phyloP scores from a whole-genome alignment of 2,329 filamentous ascomycete genomes.

The Pseudocercospora macadamiae region DNA sequence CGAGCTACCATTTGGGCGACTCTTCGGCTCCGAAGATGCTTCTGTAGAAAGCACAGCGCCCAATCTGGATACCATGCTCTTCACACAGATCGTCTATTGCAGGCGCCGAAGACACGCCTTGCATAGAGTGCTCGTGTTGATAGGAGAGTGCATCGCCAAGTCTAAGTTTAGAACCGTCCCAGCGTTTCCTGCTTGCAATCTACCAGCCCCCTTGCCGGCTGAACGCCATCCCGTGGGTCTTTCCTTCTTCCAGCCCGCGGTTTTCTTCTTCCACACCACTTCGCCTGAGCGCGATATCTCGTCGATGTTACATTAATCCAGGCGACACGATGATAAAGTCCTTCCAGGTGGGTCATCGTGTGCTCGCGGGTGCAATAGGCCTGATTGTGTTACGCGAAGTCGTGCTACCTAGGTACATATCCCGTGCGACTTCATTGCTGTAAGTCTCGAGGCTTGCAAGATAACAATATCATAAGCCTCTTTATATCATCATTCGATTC shows the following conservation, averaged over 20 bases:
- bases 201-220: conserved; percentile 8
- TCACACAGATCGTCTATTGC: background rate
- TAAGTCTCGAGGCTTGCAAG: background rate
- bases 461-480: background rate
- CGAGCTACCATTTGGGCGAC: background rate
- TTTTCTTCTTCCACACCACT: conserved; percentile 11
- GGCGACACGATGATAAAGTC: conserved; percentile 12
- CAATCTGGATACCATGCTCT: background rate
- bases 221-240: conserved; percentile 17
- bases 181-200: conserved; percentile 1
- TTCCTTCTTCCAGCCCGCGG: conserved; percentile 9
- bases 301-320: conserved; percentile 1
- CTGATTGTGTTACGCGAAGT: conserved; percentile 16
- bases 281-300: conserved; percentile 4
- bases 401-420: conserved; percentile 8
- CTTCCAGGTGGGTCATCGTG: conserved; percentile 21
- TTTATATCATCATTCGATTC: background rate
- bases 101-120: background rate
- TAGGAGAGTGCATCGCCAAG: background rate
- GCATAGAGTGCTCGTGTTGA: conserved; percentile 5
- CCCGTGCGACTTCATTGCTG: no score
- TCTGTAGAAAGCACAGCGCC: background rate
- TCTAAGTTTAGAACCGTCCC: conserved; percentile 14
- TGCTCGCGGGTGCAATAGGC: conserved; percentile 12
- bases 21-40: background rate